A percentile compares a stretch with the other conserved stretches of the same genome.
phyloP scores from a whole-genome alignment of 257 asterid species.

The Ocimum tenuiflorum region DNA sequence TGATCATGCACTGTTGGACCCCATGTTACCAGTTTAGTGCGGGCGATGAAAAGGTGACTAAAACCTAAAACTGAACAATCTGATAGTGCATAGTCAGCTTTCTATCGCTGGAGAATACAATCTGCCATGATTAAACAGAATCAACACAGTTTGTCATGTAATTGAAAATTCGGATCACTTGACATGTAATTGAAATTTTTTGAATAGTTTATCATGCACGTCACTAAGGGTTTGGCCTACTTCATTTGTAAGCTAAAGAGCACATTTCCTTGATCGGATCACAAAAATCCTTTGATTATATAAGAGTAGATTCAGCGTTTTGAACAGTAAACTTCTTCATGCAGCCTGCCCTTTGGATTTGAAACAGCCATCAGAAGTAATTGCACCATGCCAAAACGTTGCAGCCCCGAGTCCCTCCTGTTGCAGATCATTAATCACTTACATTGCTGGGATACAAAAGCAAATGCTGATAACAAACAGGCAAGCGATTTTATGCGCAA shows the following conservation, averaged over 20 bases:
- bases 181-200: too few relatives aligned
- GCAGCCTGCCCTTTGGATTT: conserved; percentile 77
- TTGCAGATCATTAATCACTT: conserved; percentile 62
- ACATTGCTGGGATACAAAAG: conserved; percentile 54
- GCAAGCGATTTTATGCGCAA: conserved; percentile 74
- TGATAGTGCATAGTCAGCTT: too few relatives aligned
- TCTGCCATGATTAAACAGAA: too few relatives aligned
- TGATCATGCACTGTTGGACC: too few relatives aligned
- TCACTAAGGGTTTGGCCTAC: too few relatives aligned
- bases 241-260: not conserved
- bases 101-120: too few relatives aligned
- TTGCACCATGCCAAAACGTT: conserved; percentile 51
- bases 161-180: too few relatives aligned
- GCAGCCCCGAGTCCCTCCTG: conserved; percentile 68
- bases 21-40: too few relatives aligned
- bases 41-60: too few relatives aligned
- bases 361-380: conserved; percentile 61
- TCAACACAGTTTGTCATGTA: too few relatives aligned
- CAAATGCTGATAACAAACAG: conserved; percentile 80
- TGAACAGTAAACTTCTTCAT: not conserved
- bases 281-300: not conserved
- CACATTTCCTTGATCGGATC: not conserved
- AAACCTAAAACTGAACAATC: too few relatives aligned
- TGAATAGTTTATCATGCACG: too few relatives aligned
- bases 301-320: not conserved